phyloP scores from a whole-genome alignment of 345 rosid genomes.

The Eutrema japonicum region DNA sequence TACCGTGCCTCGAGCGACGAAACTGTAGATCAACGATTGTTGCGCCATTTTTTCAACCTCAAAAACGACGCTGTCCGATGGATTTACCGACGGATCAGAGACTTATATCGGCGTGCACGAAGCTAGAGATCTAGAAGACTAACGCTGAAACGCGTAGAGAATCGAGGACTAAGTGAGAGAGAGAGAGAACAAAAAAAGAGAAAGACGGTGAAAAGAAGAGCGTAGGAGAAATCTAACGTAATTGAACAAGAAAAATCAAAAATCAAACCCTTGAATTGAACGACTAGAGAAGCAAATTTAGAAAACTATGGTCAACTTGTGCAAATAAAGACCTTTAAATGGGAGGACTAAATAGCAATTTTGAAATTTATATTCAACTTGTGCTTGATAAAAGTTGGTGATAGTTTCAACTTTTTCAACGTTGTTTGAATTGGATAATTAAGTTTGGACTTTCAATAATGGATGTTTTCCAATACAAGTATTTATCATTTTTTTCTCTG shows the following conservation, averaged over 20 bases:
- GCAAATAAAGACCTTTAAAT: neutral
- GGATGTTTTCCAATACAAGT: neutral
- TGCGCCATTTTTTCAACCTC: conserved; percentile 54
- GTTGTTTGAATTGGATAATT: conserved; percentile 9
- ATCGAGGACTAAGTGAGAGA: conserved; percentile 30
- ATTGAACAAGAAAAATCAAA: neutral
- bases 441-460: conserved; percentile 28
- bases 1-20: conserved; percentile 73
- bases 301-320: neutral
- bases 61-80: conserved; percentile 20
- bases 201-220: neutral
- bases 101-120: conserved; percentile 26
- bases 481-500: neutral
- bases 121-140: conserved; percentile 40
- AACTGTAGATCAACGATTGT: conserved; percentile 75
- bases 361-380: neutral
- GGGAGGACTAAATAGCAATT: neutral
- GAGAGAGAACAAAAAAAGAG: neutral
- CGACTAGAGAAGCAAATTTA: neutral
- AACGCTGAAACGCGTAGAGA: conserved; percentile 45
- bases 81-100: conserved; percentile 14
- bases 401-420: conserved; percentile 37
- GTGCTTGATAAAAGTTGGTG: conserved; percentile 28
- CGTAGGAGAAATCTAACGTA: conserved; percentile 26
- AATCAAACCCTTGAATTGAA: conserved; percentile 19